Conservation (phyloP, 305 asterid genomes). For the Solanum chacoense region DNA sequence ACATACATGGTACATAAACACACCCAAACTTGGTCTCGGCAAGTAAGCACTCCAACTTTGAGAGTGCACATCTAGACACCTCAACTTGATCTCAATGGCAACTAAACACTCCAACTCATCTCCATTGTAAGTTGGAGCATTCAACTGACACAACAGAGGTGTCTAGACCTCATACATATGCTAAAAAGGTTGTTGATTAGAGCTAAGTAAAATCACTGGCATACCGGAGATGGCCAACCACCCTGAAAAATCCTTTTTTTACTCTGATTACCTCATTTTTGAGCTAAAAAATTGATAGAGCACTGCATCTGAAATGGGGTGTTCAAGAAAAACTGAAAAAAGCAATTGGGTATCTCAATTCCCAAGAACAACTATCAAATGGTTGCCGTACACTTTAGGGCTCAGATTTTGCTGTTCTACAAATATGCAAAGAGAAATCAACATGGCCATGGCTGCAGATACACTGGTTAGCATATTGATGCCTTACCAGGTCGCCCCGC, state of each 20-base stretch:
- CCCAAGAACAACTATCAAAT: neutral
- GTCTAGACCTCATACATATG: neutral
- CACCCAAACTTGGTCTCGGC: neutral
- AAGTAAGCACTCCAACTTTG: neutral
- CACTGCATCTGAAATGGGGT: neutral
- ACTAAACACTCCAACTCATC: neutral
- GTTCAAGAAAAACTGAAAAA: neutral
- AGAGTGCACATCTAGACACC: neutral
- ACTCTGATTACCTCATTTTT: neutral
- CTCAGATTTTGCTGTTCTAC: slow-evolving; percentile 26
- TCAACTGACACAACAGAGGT: neutral
- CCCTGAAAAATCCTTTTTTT: neutral
- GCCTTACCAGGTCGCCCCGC: slow-evolving; percentile 22
- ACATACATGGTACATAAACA: neutral
- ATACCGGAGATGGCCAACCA: neutral
- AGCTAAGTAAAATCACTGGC: neutral
- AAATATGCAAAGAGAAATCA: slow-evolving; percentile 9
- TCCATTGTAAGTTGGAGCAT: neutral
- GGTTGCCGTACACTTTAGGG: neutral
- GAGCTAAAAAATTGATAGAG: neutral
- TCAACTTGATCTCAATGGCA: neutral
- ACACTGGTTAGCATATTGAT: slow-evolving; percentile 2
- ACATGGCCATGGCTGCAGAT: slow-evolving; percentile 32
- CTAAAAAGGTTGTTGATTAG: neutral
- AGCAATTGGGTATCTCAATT: neutral